Evolutionary conservation across 2,329 filamentous ascomycete species (phyloP).

Genomic region (Fusarium goolgardi): DNA sequence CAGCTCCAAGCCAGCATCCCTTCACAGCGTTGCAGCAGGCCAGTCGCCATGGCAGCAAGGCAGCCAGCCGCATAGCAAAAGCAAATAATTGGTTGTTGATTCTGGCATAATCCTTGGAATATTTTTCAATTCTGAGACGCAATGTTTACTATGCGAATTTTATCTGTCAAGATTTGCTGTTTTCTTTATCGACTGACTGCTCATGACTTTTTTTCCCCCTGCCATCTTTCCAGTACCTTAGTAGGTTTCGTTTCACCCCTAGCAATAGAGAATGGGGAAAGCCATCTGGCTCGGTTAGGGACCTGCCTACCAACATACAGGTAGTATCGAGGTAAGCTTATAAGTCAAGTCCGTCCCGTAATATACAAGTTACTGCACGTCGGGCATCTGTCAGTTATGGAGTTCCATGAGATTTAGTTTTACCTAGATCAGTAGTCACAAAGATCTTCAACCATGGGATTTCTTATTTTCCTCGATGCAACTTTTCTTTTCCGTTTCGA

Average conservation of each 20-base stretch:
- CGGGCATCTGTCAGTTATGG: neutral
- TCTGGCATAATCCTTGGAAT: constrained; percentile 46
- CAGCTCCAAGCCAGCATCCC: constrained; percentile 20
- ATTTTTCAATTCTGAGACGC: constrained; percentile 12
- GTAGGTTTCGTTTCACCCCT: constrained; percentile 35
- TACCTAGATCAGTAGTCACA: neutral
- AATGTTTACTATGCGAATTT: constrained; percentile 36
- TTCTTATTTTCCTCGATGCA: constrained; percentile 7
- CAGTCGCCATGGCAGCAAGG: constrained; percentile 51
- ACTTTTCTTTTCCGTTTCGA: constrained; percentile 20
- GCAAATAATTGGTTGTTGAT: constrained; percentile 40
- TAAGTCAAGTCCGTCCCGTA: neutral
- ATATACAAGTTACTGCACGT: constrained; percentile 10
- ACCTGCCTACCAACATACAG: neutral
- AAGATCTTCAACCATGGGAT: constrained; percentile 3
- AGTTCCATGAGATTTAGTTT: constrained; percentile 1
- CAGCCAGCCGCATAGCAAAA: constrained; percentile 36
- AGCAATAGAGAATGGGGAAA: constrained; percentile 26
- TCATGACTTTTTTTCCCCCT: constrained; percentile 32
- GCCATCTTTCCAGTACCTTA: neutral
- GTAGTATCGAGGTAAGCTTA: neutral
- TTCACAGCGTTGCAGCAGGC: constrained; percentile 35
- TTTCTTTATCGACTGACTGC: constrained; percentile 5
- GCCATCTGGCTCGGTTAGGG: neutral
- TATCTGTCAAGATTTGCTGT: constrained; percentile 24